Evolutionary conservation across 495 filamentous ascomycete species (phyloP), one percentile per base, ranked within the genome.

Genomic region (Xylaria sp.): DNA sequence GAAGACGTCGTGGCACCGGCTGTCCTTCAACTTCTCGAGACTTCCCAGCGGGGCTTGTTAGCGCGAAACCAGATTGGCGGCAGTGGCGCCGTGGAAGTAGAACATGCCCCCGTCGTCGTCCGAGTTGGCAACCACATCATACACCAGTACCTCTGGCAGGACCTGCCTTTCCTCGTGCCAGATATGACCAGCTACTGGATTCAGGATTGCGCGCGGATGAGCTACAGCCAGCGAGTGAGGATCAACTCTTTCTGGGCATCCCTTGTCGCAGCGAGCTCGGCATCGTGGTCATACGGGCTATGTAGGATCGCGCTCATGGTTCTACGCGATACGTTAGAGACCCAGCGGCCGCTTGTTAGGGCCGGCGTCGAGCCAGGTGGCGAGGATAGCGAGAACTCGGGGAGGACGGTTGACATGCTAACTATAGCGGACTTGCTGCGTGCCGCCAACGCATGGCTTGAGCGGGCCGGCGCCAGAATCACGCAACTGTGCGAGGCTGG

Each of bases 271-370:
- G 70, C 63, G 11, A 72, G 70, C 41, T 61, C 70, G 33, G 70
- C 70, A 4, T 43, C 63, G 17, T 72, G 70, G 70, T 67, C 70
- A 17, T 72, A 61, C 11, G 70, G 70, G 3, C 29, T 72, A 29
- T 72, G 73, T 46, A 24, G 69, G 33, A 73, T 73, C 63, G 73
- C 73, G 15, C 73, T 75, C 53, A 62, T 75, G 33, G 64, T 71
- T 6, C 41, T 75, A 7, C 71, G 73, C 21, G 70, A 72, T 59
- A 68, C 71, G 9, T 26, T 75, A 1, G 73, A 75, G 44, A 72
- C 62, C 1, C 63, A 72, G 40, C 63, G 70, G 31, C 41, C 24
- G 9, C 57, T 72, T 43, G 70, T 72, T 31, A 46, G 53, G 63
- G 70, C 62, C 6, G 52, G 31, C 15, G 59, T 65, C 41, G 58